Conservation (phyloP, 345 rosid genomes). For the Bruguiera sexangula region DNA sequence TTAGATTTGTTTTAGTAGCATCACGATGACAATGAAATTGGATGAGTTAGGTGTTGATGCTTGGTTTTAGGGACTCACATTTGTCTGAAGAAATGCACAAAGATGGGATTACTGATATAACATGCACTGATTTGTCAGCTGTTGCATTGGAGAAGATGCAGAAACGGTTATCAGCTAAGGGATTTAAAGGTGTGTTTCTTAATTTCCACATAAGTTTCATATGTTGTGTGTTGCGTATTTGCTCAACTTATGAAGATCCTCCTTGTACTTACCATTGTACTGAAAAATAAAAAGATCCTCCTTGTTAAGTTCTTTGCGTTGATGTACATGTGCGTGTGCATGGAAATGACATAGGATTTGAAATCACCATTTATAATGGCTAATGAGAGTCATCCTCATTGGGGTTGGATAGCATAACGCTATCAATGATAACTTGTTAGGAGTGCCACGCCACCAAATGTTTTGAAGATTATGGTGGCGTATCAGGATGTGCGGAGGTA, state of each 20-base stretch:
- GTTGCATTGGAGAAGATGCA: conserved; percentile 78
- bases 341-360: no score
- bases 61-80: conserved; percentile 92
- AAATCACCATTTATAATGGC: no score
- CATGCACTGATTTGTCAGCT: conserved; percentile 81
- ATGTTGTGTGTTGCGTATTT: no score
- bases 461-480: no score
- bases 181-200: conserved; percentile 54
- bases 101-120: conserved; percentile 63
- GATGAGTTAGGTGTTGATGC: conserved; percentile 65
- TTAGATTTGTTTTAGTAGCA: neutral
- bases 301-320: neutral
- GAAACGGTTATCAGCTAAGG: conserved; percentile 51
- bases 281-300: no score
- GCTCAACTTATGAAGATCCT: no score
- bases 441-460: no score
- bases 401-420: no score
- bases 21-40: conserved; percentile 8
- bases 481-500: no score
- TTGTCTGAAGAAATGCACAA: conserved; percentile 66
- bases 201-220: neutral
- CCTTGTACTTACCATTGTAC: no score
- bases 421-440: no score
- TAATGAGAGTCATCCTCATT: no score
- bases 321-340: neutral